A percentile compares a stretch with the other conserved stretches of the same genome.
phyloP scores from a whole-genome alignment of 2,329 filamentous ascomycete species.

The Capronia americana region DNA sequence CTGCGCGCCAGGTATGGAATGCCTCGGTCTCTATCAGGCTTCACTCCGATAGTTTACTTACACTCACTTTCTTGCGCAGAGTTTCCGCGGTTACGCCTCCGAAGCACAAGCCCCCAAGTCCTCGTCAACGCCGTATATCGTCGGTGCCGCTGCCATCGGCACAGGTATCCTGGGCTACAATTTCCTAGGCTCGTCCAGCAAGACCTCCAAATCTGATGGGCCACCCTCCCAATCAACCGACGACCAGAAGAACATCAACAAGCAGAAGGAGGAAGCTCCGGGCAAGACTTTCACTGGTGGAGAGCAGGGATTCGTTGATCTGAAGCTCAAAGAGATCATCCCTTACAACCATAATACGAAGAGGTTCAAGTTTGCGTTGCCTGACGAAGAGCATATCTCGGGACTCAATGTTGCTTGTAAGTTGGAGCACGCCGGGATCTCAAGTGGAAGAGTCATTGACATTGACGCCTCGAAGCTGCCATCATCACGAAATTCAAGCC shows the following conservation, averaged over 20 bases:
- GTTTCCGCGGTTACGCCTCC: slow-evolving; percentile 76
- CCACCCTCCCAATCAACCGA: slow-evolving; percentile 34
- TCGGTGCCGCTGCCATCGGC: slow-evolving; percentile 61
- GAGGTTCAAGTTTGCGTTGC: slow-evolving; percentile 84
- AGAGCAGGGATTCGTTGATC: slow-evolving; percentile 84
- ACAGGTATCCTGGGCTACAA: slow-evolving; percentile 65
- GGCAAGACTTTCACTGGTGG: slow-evolving; percentile 74
- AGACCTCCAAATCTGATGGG: slow-evolving; percentile 42
- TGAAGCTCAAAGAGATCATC: slow-evolving; percentile 80
- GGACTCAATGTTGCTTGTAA: slow-evolving; percentile 79
- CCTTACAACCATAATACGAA: slow-evolving; percentile 93
- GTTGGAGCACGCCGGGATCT: slow-evolving; percentile 37
- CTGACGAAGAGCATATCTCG: slow-evolving; percentile 81
- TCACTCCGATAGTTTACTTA: not conserved
- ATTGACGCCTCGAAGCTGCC: slow-evolving; percentile 58
- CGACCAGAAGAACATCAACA: slow-evolving; percentile 25
- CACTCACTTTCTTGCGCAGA: slow-evolving; percentile 49
- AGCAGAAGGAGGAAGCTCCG: slow-evolving; percentile 8
- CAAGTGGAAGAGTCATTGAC: slow-evolving; percentile 13
- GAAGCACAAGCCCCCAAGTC: slow-evolving; percentile 61
- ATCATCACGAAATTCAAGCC: slow-evolving; percentile 91
- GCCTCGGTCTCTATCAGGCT: not conserved
- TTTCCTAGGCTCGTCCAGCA: slow-evolving; percentile 41
- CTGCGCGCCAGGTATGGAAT: slow-evolving; percentile 67
- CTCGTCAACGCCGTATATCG: slow-evolving; percentile 47